Percentiles rank a stretch among this genome's conserved stretches.
These are phyloP conservation scores for Apiospora hydei DNA, from an alignment of 2,329 filamentous ascomycete species.

Conservation along the genomic window DNA sequence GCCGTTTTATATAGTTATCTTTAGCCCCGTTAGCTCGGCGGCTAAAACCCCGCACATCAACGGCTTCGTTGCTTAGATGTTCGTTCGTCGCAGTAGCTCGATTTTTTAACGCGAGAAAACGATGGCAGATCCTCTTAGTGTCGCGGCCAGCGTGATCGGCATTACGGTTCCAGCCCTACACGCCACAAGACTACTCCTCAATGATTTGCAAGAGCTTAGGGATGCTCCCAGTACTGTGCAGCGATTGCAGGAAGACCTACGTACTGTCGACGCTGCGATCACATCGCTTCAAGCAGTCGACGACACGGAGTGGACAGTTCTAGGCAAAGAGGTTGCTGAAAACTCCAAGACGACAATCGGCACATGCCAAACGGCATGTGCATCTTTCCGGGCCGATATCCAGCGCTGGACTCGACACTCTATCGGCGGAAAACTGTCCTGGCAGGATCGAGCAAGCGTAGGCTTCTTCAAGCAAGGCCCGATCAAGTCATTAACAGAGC, in stretches of 20 bases:
- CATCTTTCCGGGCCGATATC: background rate
- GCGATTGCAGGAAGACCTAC: background rate
- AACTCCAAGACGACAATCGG: conserved; percentile 5
- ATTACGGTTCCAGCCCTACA: conserved; percentile 16
- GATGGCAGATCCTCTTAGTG: conserved; percentile 16
- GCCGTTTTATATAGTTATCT: too few species aligned
- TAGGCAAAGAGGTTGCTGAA: conserved; percentile 10
- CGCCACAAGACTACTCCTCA: conserved; percentile 9
- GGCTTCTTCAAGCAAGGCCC: conserved; percentile 13
- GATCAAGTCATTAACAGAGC: conserved; percentile 20
- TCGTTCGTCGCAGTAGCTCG: background rate
- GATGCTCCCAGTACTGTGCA: background rate
- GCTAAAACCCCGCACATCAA: too few species aligned
- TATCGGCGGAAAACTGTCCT: conserved; percentile 3
- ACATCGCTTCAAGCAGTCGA: conserved; percentile 12
- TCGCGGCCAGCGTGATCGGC: conserved; percentile 4
- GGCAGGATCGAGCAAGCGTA: conserved; percentile 3
- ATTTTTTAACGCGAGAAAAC: background rate
- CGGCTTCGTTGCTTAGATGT: too few species aligned
- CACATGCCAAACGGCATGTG: background rate
- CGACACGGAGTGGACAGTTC: conserved; percentile 6
- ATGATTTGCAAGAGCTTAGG: conserved; percentile 13
- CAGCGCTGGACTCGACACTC: conserved; percentile 21
- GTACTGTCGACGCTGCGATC: background rate
- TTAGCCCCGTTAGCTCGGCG: too few species aligned